These are phyloP conservation scores for Capronia epimyces DNA, from an alignment of 2,329 filamentous ascomycete species.

Conservation along the genomic window DNA sequence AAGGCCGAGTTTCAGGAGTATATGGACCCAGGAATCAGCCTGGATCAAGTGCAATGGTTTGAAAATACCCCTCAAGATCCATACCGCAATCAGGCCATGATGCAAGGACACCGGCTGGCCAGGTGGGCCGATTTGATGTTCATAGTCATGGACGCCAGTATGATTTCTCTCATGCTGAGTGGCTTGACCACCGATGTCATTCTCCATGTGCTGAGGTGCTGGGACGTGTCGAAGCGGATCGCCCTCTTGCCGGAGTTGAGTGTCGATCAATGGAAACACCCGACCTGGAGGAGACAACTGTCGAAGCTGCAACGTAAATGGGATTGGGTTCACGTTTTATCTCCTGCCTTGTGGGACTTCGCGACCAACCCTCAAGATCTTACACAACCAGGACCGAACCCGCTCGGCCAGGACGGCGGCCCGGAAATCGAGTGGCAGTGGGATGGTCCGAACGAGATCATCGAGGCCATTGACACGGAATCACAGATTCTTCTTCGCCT, in stretches of 20 bases:
- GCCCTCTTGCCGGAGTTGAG: conserved; percentile 86
- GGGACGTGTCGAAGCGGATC: conserved; percentile 81
- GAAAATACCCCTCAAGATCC: conserved; percentile 27
- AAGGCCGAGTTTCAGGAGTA: conserved; percentile 25
- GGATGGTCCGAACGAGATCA: conserved; percentile 27
- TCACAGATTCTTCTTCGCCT: conserved; percentile 24
- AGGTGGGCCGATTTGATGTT: conserved; percentile 85
- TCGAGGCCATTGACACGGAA: conserved; percentile 27
- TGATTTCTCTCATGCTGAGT: conserved; percentile 78
- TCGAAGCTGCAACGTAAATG: conserved; percentile 77
- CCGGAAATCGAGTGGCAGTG: conserved; percentile 32
- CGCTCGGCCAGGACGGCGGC: conserved; percentile 10
- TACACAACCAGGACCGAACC: conserved; percentile 37
- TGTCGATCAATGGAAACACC: conserved; percentile 81
- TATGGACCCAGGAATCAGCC: conserved; percentile 16
- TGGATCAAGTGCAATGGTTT: conserved; percentile 25
- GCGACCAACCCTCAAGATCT: conserved; percentile 53
- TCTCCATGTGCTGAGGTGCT: conserved; percentile 73
- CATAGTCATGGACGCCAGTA: conserved; percentile 77
- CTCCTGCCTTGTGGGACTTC: conserved; percentile 74
- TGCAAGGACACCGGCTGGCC: conserved; percentile 54
- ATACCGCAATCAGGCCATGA: conserved; percentile 24
- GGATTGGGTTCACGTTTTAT: conserved; percentile 78
- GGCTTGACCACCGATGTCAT: conserved; percentile 77
- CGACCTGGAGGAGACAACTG: conserved; percentile 80